Base-by-base conservation (phyloP, 2,329 filamentous ascomycete species). In the Alternaria hordeiaustralica region DNA sequence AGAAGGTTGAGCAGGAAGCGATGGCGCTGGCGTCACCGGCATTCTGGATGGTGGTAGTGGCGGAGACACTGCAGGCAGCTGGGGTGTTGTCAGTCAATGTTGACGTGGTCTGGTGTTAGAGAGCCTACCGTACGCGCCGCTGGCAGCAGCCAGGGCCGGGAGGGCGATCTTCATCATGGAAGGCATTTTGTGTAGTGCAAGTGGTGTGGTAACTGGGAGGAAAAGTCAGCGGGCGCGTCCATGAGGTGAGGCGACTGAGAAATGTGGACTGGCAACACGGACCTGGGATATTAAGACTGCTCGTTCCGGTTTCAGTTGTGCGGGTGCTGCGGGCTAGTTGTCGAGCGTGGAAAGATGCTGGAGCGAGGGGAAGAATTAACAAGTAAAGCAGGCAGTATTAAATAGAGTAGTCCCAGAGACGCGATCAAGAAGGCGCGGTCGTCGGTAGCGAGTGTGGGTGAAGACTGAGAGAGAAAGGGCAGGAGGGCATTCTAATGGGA, bases 1-100 rank as follows among this genome's bases (percentile, higher is more conserved):
- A 82, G 77, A 92, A 86, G 60, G 87, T 91, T n/a, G 82, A 78
- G 87, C 94, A 97, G 67, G 78, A 75, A 58, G 86, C 79, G 64
- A 95, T 82, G 53, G 78, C 79, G 18, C 84, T 85, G 61, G 87
- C 89, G 76, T 92, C 86, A 71, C 88, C 87, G 58, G 79, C 82
- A 83, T 79, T 84, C 79, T 86, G 85, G 83, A 93, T 85, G 70
- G 87, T 89, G 63, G 79, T 84, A 81, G 82, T 86, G 69, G 79
- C 84, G 73, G 80, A 75, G 61, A 64, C 71, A 64, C 78, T 81
- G 78, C 83, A 85, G 57, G 76, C 70, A 61, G 75, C 78, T 74
- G 71, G 65, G 25, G 18, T 15, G 6, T 51, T 8, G 63, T 76
- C 63, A 78, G 71, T 61, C 65, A 26, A 33, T 6, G n/a, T 54